Evolutionary conservation across 75 land plant species (phyloP).

Genomic region (Azolla pinnata): DNA sequence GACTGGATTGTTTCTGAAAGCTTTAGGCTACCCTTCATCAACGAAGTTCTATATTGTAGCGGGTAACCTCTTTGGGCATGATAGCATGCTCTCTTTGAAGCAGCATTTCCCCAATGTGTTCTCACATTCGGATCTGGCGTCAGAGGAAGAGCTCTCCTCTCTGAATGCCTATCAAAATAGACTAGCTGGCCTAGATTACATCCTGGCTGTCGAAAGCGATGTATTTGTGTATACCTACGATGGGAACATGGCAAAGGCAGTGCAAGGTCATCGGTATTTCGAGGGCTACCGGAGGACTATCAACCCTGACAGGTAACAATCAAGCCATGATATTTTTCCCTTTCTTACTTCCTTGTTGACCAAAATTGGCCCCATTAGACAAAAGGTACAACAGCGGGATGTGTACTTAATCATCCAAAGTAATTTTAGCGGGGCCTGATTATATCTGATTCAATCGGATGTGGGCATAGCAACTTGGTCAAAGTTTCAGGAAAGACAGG

Average conservation of each 20-base stretch:
- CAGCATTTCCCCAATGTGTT: conserved; percentile 64
- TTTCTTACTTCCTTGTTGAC: background rate
- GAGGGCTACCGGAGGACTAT: conserved; percentile 76
- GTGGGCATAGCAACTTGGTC: background rate
- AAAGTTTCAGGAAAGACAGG: too few species aligned
- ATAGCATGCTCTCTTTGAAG: conserved; percentile 51
- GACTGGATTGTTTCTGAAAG: conserved; percentile 68
- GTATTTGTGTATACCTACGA: conserved; percentile 75
- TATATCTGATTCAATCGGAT: background rate
- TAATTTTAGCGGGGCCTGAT: background rate
- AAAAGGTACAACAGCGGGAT: background rate
- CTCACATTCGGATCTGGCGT: conserved; percentile 64
- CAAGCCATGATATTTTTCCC: background rate
- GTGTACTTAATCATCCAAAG: background rate
- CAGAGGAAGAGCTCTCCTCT: conserved; percentile 51
- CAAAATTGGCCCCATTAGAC: background rate
- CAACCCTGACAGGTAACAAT: conserved; percentile 71
- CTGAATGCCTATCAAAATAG: conserved; percentile 60
- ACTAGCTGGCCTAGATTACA: conserved; percentile 67
- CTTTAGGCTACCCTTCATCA: conserved; percentile 60
- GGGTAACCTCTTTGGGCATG: conserved; percentile 77
- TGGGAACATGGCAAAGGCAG: conserved; percentile 91
- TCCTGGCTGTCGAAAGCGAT: conserved; percentile 73
- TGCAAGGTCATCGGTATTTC: conserved; percentile 91
- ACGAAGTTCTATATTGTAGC: conserved; percentile 87